Evolutionary conservation across 2,329 filamentous ascomycete genomes (phyloP).

Genomic region (Pestalotiopsis sp.): DNA sequence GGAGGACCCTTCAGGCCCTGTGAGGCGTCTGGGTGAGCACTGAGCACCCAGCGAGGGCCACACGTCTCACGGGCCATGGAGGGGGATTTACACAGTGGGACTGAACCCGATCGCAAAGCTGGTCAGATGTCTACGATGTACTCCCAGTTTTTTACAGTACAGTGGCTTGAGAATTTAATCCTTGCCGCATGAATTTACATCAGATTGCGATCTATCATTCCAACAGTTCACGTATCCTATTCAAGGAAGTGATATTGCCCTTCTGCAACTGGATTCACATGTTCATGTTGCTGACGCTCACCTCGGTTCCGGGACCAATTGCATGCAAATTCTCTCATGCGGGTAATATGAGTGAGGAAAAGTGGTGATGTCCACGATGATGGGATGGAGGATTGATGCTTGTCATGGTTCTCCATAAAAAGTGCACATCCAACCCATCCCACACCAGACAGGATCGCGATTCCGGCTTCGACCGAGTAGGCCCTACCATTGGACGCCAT

Average conservation of each 20-base stretch:
- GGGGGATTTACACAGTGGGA: not conserved
- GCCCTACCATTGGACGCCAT: not conserved
- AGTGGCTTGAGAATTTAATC: not conserved
- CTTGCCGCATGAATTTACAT: not conserved
- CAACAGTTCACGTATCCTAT: not conserved
- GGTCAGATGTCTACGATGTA: not conserved
- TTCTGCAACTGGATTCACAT: not conserved
- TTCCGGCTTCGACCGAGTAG: constrained; percentile 30
- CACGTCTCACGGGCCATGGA: not conserved
- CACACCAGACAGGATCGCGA: constrained; percentile 27
- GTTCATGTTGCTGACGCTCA: not conserved
- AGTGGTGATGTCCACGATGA: not conserved
- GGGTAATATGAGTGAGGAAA: not conserved
- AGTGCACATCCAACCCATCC: constrained; percentile 11
- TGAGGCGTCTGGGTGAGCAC: not conserved
- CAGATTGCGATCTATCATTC: not conserved
- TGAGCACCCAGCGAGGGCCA: not conserved
- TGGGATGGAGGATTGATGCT: not conserved
- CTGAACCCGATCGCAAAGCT: not conserved
- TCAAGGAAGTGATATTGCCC: not conserved
- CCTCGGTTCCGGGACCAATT: not conserved
- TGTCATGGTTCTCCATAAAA: constrained; percentile 16
- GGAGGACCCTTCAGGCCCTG: not conserved
- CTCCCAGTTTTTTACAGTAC: not conserved
- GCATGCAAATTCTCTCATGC: not conserved